Evolutionary conservation across 2,329 filamentous ascomycete species (phyloP).

Genomic region (Trichoderma citrinoviride): DNA sequence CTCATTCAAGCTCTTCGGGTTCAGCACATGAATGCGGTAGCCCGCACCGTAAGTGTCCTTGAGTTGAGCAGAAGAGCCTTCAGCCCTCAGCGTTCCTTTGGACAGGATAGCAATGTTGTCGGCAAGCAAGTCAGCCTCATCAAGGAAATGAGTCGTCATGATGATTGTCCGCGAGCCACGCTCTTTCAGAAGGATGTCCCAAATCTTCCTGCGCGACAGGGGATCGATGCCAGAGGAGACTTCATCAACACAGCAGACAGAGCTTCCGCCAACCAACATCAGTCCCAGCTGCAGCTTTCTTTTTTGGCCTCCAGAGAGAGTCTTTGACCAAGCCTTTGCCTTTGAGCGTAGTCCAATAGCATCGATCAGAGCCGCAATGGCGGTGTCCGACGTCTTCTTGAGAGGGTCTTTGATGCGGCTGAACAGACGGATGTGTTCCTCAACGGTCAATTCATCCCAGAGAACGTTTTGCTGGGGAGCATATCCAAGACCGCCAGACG

Average conservation of each 20-base stretch:
- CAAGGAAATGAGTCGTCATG: constrained; percentile 73
- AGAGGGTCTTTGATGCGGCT: constrained; percentile 61
- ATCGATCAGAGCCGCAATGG: constrained; percentile 47
- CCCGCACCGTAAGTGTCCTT: constrained; percentile 61
- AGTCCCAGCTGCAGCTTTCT: constrained; percentile 73
- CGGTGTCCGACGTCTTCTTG: constrained; percentile 45
- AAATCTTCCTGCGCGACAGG: constrained; percentile 52
- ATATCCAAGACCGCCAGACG: constrained; percentile 68
- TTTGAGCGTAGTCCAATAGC: constrained; percentile 67
- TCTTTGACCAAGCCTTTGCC: constrained; percentile 57
- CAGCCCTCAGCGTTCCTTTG: constrained; percentile 62
- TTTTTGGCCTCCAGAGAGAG: constrained; percentile 73
- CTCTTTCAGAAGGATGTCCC: constrained; percentile 64
- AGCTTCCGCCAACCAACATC: constrained; percentile 73
- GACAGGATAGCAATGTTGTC: constrained; percentile 70
- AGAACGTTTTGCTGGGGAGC: constrained; percentile 76
- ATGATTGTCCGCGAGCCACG: constrained; percentile 65
- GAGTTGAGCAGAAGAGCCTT: constrained; percentile 66
- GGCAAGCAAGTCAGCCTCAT: constrained; percentile 69
- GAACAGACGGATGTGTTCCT: constrained; percentile 69
- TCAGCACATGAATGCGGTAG: constrained; percentile 32
- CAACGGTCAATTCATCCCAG: constrained; percentile 69
- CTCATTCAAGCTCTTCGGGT: constrained; percentile 37
- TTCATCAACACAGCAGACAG: constrained; percentile 72
- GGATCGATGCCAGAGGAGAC: constrained; percentile 73